phyloP scores from a whole-genome alignment of 495 filamentous ascomycete genomes.

The Aspergillus bridgeri region DNA sequence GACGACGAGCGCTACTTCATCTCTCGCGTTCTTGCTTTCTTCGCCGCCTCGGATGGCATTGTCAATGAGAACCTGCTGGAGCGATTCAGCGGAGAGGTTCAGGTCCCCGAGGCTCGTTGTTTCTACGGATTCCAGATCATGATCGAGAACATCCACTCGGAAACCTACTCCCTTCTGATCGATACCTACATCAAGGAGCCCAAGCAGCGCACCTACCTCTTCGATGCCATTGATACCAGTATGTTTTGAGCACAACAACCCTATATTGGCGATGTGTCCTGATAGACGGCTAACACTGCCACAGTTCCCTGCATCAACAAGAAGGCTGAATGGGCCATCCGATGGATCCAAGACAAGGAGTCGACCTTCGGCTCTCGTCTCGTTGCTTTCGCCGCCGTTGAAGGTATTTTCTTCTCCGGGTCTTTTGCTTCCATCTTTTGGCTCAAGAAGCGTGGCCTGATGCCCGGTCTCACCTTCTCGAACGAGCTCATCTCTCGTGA shows the following conservation, averaged over 20 bases:
- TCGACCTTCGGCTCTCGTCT: constrained; percentile 95
- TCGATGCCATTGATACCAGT: constrained; percentile 98
- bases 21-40: constrained; percentile 98
- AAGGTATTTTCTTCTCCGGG: constrained; percentile 99
- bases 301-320: constrained; percentile 88
- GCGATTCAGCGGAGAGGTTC: constrained; percentile 95
- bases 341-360: constrained; percentile 88
- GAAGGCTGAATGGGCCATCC: constrained; percentile 97
- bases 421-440: constrained; percentile 99
- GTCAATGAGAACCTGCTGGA: constrained; percentile 99
- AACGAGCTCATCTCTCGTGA: constrained; percentile 99
- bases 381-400: constrained; percentile 94
- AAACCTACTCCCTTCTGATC: constrained; percentile 98
- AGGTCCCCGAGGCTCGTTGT: constrained; percentile 96
- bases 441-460: constrained; percentile 99
- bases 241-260: constrained; percentile 33
- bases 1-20: constrained; percentile 98
- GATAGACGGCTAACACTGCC: constrained; percentile 53
- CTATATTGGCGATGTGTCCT: constrained; percentile 1
- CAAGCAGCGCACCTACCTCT: constrained; percentile 89
- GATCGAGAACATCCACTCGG: constrained; percentile 99
- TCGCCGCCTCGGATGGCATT: constrained; percentile 98
- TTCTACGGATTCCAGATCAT: constrained; percentile 99
- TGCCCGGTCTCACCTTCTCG: constrained; percentile 97
- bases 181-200: constrained; percentile 99